Base-by-base conservation (phyloP, 1,284 basidiomycete genomes). In the Vanrija sp. region DNA sequence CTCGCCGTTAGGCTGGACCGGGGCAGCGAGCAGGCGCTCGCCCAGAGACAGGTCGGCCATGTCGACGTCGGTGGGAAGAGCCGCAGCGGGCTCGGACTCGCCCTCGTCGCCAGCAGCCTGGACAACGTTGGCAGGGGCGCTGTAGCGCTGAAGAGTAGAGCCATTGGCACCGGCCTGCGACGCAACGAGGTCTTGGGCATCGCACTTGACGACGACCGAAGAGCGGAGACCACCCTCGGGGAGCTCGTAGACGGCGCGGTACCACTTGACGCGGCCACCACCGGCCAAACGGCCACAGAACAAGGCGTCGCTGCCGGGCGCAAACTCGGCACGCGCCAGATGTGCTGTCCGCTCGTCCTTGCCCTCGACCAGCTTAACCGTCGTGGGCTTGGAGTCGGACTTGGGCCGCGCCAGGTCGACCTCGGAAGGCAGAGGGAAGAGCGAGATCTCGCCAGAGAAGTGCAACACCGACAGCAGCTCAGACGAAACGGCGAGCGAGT, bases 21-120 rank as follows among this genome's bases (percentile, higher is more conserved):
- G 80, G 19, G 88, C 74, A 15, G 86, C 86, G 2, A 87, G 86
- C 37, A 95, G 79, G 25, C 91, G 83, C 72, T 96, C 88, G 16
- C 91, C 92, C 2, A 96, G 81, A 43, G 88, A 90, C 23, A 93
- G 81, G 72, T 96, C 92, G 4, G 91, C 90, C 51, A 92, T 80
- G 69, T 94, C 84, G 9, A 86, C 84, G 61, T 92, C 88, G 18
- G 93, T 69, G 7, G 75, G 72, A 3, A 76, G 63, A n/a, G 69
- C 58, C 2, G 71, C 53, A 20, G 83, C 78, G 23, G 72, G 61
- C 19, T 71, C 71, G 3, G 67, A 65, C 20, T 67, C 62, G 19
- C 65, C 61, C 25, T 69, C 71, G 18, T 68, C 64, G 10, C 59
- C 53, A 15, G 66, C 60, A 14, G 61, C 57, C 36, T 70, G 65